Evolutionary conservation across 129 eudicot species (phyloP), one percentile per base, ranked within the genome.

Genomic region (Pulicaria dysenterica): DNA sequence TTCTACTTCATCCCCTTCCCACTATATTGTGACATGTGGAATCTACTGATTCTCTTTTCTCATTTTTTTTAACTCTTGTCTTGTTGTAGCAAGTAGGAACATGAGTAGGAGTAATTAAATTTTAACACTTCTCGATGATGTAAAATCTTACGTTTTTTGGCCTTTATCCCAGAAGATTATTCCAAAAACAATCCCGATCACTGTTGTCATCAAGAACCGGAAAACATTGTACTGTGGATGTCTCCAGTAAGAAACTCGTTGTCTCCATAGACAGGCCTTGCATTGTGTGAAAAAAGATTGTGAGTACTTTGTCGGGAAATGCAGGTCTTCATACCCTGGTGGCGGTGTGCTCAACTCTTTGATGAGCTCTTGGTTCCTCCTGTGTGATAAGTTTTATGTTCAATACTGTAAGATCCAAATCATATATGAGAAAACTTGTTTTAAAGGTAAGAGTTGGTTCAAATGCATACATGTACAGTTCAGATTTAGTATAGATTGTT

Each of bases 131-230:
- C 31, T 24, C 31, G 24, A 8, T 3, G 58, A 6, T 17, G n/a
- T 36, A 67, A 15, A 47, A 34, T 36, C 59, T 67, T 67, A 67
- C 73, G 60, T 67, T 67, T 67, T 49, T 48, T 67, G 59, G 73
- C 73, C 73, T 49, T 67, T 67, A 38, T 67, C 73, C 73, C 73
- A 67, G 24, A 67, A 67, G 34, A 67, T 67, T 16, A 67, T 9
- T n/a, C 73, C 73, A 67, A 67, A 67, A 54, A 67, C 41, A 14
- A 67, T 5, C 19, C 73, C 73, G 4, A 67, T 67, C 3, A 67
- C 17, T 49, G 10, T 67, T 4, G 73, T 67, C 73, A 67, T 49
- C 9, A 67, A 67, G 59, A 67, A 67, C 58, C 73, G 73, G 49
- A 67, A 45, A 48, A 7, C 57, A 5, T 67, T 67, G 13, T 67